Evolutionary conservation across 2,329 filamentous ascomycete genomes (phyloP).

Genomic region (Thelonectria olida): DNA sequence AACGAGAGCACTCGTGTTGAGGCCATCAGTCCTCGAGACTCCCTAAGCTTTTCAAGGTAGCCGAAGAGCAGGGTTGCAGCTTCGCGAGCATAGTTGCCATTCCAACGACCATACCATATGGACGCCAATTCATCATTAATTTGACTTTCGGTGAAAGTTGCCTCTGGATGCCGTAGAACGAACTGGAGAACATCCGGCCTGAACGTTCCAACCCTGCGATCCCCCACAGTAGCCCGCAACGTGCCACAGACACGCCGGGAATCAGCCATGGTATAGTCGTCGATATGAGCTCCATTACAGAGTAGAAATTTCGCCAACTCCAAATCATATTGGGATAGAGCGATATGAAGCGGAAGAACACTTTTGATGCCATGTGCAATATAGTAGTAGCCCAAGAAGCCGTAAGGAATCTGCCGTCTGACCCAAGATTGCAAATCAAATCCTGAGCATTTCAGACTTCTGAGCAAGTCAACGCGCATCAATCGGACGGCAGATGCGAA

Average conservation of each 20-base stretch:
- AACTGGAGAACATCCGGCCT: not conserved
- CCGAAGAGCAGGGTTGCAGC: not conserved
- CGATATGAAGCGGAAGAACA: not conserved
- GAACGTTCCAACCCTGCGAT: not conserved
- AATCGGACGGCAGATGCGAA: not conserved
- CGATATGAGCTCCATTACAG: not conserved
- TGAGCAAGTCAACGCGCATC: not conserved
- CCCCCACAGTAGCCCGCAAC: no score
- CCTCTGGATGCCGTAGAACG: not conserved
- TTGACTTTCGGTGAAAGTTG: not conserved
- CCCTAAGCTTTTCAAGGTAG: not conserved
- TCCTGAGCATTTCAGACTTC: not conserved
- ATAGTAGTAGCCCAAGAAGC: no score
- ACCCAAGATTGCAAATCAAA: not conserved
- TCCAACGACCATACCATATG: no score
- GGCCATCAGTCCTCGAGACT: not conserved
- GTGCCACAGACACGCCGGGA: no score
- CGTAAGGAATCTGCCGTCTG: not conserved
- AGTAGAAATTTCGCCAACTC: not conserved
- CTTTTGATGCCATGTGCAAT: no score
- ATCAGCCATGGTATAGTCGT: no score
- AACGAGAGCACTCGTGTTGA: not conserved
- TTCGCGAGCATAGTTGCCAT: no score
- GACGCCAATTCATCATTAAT: not conserved
- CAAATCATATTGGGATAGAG: not conserved